Evolutionary conservation across 371 early-diverging fungal species (phyloP), one percentile per base, ranked within the genome.

Genomic region (Fennellomyces sp.): DNA sequence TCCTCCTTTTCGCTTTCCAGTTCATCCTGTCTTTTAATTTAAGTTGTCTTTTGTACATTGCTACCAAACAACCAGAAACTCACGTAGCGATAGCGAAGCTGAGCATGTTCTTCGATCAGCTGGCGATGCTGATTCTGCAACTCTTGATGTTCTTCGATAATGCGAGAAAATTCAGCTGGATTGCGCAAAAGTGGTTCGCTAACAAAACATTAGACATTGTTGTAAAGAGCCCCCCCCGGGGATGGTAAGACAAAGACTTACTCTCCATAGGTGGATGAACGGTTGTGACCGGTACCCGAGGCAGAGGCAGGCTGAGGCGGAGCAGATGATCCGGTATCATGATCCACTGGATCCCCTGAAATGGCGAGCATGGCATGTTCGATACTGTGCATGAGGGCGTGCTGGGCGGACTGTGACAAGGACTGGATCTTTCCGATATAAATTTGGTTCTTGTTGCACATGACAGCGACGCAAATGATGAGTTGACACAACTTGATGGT

Each of bases 301-400:
- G 33, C 21, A 21, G 21, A n/a, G 17, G 17, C 52, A 45, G 5
- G 6, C 10, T 12, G 5, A 45, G 3, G 7, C 17, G 45, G 21
- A 31, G n/a, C 52, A 33, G 8, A 27, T n/a, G 19, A 17, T 29
- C 29, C 33, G 33, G 7, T 17, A 17, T 52, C 52, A 8, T 29
- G 52, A 33, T 52, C 52, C 28, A 12, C 19, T 11, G 7, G 3
- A 15, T 11, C 35, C 5, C 52, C 52, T 17, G 52, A 33, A 33
- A 31, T 52, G 6, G 28, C 17, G 17, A 1, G 56, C 13, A 33
- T 13, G 70, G 83, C 85, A 63, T 81, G 72, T 70, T 96, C 95
- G 58, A 97, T 94, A 7, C 87, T 79, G 7, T 89, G 65, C 98
- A 97, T 97, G 54, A 97, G 70, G 15, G 83, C 80, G 64, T 89